Evolutionary conservation across 805 yeast species (phyloP), one percentile per base, ranked within the genome.

Genomic region (Suhomyces sp.): DNA sequence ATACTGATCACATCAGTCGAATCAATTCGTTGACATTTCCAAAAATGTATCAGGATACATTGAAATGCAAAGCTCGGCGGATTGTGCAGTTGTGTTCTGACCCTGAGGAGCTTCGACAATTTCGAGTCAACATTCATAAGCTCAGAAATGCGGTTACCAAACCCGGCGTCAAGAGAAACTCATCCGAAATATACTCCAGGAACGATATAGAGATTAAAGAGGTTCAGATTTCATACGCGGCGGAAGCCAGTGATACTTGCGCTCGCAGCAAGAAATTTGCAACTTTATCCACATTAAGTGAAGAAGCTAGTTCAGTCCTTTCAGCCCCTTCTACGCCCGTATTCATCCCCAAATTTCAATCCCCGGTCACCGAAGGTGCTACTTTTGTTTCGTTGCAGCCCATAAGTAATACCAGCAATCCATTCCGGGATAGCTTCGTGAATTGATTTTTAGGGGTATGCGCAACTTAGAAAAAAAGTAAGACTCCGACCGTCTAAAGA

Each of bases 141-240:
- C 61, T 77, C 51, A 59, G 83, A 46, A 59, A 68, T 10, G 77
- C 74, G 24, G 76, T 80, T 80, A 53, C 71, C 7, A 64, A 65
- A 2, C 81, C 81, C 0, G 74, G 78, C 1, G 48, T 66, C 53
- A 56, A 63, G 52, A 42, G 59, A 15, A 36, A 31, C 27, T 53
- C 56, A 2, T 42, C 48, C 5, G 58, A 50, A 24, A 24, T 42
- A 24, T 42, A 17, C 17, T 22, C 17, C 4, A n/a, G 17, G 13
- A 24, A 42, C 19, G 46, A 42, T 24, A 13, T 42, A 13, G 46
- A 22, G 23, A 42, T 24, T 15, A 42, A 42, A 23, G 31, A 22
- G 29, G 17, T 42, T 23, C 27, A 42, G 17, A 10, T 42, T 17
- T 8, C 9, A 26, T 42, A 22, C 31, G 2, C 46, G 10, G 1